Evolutionary conservation across 2,329 filamentous ascomycete species (phyloP).

Genomic region (Fusarium sp.): DNA sequence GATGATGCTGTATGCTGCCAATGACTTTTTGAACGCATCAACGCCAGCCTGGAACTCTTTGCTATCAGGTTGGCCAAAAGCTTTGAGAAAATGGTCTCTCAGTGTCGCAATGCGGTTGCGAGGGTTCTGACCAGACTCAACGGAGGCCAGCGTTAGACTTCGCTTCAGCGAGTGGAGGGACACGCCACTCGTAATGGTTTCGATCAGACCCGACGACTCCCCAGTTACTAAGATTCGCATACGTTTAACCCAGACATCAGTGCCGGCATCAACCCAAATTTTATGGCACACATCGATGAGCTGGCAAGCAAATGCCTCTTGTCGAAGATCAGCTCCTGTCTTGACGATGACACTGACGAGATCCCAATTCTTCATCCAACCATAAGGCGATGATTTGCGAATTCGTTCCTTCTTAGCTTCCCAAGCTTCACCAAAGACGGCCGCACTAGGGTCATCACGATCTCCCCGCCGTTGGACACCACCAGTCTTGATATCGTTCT

Average conservation of each 20-base stretch:
- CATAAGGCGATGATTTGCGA: conserved; percentile 83
- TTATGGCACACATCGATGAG: conserved; percentile 83
- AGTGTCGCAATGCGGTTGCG: conserved; percentile 80
- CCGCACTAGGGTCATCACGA: conserved; percentile 84
- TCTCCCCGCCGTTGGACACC: conserved; percentile 83
- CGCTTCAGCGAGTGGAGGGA: conserved; percentile 88
- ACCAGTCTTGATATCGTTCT: conserved; percentile 88
- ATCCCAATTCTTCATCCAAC: conserved; percentile 92
- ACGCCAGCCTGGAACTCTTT: conserved; percentile 76
- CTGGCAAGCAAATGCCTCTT: conserved; percentile 89
- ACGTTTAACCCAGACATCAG: conserved; percentile 86
- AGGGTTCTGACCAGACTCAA: conserved; percentile 77
- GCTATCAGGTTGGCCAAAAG: conserved; percentile 76
- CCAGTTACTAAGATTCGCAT: conserved; percentile 90
- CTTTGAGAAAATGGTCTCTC: conserved; percentile 82
- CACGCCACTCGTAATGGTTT: conserved; percentile 89
- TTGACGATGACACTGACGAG: conserved; percentile 88
- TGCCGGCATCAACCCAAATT: conserved; percentile 79
- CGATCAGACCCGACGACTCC: conserved; percentile 84
- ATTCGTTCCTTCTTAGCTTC: conserved; percentile 85
- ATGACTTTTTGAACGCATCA: conserved; percentile 81
- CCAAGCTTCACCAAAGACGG: conserved; percentile 89
- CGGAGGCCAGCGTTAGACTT: conserved; percentile 78
- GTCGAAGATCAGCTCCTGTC: conserved; percentile 82
- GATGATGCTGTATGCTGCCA: conserved; percentile 87